Percentiles rank a stretch among this genome's conserved stretches.
Conservation (phyloP, 768 basidiomycete genomes). For the Macrolepiota dolichaula region DNA sequence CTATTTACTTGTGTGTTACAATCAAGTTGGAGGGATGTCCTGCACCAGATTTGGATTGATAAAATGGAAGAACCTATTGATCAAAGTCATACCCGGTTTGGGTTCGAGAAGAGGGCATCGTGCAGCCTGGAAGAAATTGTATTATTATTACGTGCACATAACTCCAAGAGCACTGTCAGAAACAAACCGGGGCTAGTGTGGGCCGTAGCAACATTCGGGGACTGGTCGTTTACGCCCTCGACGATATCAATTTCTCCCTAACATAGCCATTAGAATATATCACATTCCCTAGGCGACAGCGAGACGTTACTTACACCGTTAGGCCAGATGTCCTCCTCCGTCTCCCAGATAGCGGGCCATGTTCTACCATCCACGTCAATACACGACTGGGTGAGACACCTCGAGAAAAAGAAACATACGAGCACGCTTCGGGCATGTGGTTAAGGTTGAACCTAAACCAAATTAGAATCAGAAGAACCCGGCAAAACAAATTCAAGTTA, state of each 20-base stretch:
- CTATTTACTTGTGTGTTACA: constrained; percentile 21
- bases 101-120: constrained; percentile 25
- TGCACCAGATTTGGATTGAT: constrained; percentile 19
- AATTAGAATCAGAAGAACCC: not conserved
- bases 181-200: constrained; percentile 39
- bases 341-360: constrained; percentile 58
- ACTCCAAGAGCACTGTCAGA: constrained; percentile 30
- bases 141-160: constrained; percentile 15
- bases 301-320: constrained; percentile 22
- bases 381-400: not conserved
- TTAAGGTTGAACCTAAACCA: constrained; percentile 30
- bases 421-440: constrained; percentile 36
- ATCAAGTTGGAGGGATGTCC: constrained; percentile 18
- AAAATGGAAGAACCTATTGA: not conserved
- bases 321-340: constrained; percentile 49
- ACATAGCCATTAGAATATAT: not conserved
- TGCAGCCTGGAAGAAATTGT: constrained; percentile 20
- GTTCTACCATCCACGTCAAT: constrained; percentile 21
- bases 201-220: constrained; percentile 32
- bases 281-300: not conserved
- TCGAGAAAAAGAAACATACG: constrained; percentile 17
- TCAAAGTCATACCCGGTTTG: constrained; percentile 39
- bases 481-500: not conserved
- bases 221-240: constrained; percentile 38
- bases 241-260: constrained; percentile 40